Percentiles rank a stretch among this genome's conserved stretches.
Conservation (phyloP, 2,329 filamentous ascomycete genomes). For the Xylariales sp. region DNA sequence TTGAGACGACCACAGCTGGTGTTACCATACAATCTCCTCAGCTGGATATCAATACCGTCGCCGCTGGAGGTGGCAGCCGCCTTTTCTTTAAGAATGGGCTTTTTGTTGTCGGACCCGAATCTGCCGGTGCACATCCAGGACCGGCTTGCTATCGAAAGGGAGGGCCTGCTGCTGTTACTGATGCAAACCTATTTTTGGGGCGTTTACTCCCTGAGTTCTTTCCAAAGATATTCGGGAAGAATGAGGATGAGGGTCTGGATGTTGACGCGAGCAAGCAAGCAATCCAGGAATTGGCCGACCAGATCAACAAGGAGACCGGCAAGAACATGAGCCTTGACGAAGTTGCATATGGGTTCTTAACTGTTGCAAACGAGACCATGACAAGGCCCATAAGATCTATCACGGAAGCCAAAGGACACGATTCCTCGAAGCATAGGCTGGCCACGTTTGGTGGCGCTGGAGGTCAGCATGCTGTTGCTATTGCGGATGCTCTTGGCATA, state of each 20-base stretch:
- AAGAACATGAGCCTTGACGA: conserved; percentile 74
- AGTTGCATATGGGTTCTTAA: conserved; percentile 84
- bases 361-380: conserved; percentile 90
- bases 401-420: conserved; percentile 88
- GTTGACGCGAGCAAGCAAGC: conserved; percentile 68
- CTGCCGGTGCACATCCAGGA: conserved; percentile 82
- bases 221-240: conserved; percentile 89
- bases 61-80: conserved; percentile 79
- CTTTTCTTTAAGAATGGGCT: conserved; percentile 87
- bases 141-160: conserved; percentile 89
- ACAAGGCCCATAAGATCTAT: conserved; percentile 83
- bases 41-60: conserved; percentile 91
- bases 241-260: conserved; percentile 79
- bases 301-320: conserved; percentile 73
- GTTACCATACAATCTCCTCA: conserved; percentile 91
- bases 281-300: conserved; percentile 69
- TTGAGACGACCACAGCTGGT: conserved; percentile 91
- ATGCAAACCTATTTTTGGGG: conserved; percentile 83
- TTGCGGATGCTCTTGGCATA: conserved; percentile 80
- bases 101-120: conserved; percentile 87
- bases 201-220: conserved; percentile 87
- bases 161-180: conserved; percentile 86
- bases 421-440: conserved; percentile 84
- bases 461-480: conserved; percentile 88
- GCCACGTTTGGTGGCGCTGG: conserved; percentile 91